Conservation (phyloP, 1,139 yeast genomes). For the Hansenula sp. region DNA sequence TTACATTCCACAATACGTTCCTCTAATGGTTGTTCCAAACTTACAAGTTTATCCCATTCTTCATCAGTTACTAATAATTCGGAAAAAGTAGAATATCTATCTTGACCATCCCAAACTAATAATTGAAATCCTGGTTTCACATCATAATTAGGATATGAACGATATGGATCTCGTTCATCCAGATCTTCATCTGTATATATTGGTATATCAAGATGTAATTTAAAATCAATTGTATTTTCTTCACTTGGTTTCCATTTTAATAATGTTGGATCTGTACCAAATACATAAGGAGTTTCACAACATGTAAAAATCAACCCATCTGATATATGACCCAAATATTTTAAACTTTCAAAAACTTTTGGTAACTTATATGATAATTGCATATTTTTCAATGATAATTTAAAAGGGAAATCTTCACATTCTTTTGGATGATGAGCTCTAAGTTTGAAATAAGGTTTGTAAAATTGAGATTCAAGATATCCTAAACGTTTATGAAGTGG, state of each 20-base stretch:
- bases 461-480: conserved; percentile 76
- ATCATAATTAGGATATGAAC: conserved; percentile 78
- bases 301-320: conserved; percentile 96
- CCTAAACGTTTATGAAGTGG: conserved; percentile 80
- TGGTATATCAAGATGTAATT: conserved; percentile 64
- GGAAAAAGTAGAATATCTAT: conserved; percentile 61
- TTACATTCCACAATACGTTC: conserved; percentile 91
- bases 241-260: conserved; percentile 97
- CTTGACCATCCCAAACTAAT: conserved; percentile 78
- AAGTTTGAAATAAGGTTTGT: conserved; percentile 73
- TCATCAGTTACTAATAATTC: conserved; percentile 57
- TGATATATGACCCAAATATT: conserved; percentile 76
- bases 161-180: conserved; percentile 67
- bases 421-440: conserved; percentile 67
- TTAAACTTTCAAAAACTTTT: conserved; percentile 70
- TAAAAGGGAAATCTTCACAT: conserved; percentile 77
- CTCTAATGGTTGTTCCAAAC: conserved; percentile 72
- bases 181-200: conserved; percentile 62
- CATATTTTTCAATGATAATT: conserved; percentile 83
- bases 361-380: conserved; percentile 74
- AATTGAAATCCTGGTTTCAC: conserved; percentile 65
- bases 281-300: conserved; percentile 78
- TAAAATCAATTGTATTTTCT: conserved; percentile 90
- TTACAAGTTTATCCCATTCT: conserved; percentile 80
- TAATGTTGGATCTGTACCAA: conserved; percentile 80